These are phyloP conservation scores for Colletotrichum sp. DNA, from an alignment of 2,329 filamentous ascomycete species.

Conservation along the genomic window DNA sequence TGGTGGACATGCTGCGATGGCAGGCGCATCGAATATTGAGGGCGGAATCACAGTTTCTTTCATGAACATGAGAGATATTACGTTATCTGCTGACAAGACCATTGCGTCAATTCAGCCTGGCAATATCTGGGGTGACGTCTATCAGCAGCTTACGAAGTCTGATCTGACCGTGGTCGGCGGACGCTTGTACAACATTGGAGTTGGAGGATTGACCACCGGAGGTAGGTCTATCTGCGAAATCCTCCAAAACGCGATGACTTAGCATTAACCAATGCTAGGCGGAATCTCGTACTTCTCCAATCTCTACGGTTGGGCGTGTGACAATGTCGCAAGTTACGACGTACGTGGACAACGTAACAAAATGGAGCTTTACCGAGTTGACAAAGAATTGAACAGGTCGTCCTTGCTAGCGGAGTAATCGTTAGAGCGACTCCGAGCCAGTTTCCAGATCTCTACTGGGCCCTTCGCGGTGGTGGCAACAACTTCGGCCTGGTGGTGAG, in stretches of 20 bases:
- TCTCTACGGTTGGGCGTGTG: constrained; percentile 48
- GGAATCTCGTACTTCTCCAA: constrained; percentile 28
- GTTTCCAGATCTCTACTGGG: constrained; percentile 62
- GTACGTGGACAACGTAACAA: not conserved
- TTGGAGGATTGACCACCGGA: constrained; percentile 44
- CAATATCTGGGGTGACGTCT: constrained; percentile 43
- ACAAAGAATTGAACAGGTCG: constrained; percentile 29
- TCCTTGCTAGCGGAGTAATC: constrained; percentile 49
- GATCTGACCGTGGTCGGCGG: constrained; percentile 43
- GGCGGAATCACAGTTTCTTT: constrained; percentile 16
- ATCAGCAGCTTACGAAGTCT: constrained; percentile 34
- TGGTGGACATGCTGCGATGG: constrained; percentile 18
- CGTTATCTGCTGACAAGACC: constrained; percentile 31
- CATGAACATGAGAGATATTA: not conserved
- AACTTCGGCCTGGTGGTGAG: constrained; percentile 63
- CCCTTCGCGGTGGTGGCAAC: constrained; percentile 58
- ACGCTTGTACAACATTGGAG: constrained; percentile 42
- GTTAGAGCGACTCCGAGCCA: constrained; percentile 44
- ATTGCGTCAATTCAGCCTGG: constrained; percentile 42
- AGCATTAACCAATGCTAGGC: constrained; percentile 18
- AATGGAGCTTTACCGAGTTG: no score
- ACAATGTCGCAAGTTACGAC: constrained; percentile 37
- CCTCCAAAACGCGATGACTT: no score
- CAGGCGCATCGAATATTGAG: constrained; percentile 12
- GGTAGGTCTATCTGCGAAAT: not conserved